Evolutionary conservation across 2,329 filamentous ascomycete genomes (phyloP).

Genomic region (Metarhizium anisopliae): DNA sequence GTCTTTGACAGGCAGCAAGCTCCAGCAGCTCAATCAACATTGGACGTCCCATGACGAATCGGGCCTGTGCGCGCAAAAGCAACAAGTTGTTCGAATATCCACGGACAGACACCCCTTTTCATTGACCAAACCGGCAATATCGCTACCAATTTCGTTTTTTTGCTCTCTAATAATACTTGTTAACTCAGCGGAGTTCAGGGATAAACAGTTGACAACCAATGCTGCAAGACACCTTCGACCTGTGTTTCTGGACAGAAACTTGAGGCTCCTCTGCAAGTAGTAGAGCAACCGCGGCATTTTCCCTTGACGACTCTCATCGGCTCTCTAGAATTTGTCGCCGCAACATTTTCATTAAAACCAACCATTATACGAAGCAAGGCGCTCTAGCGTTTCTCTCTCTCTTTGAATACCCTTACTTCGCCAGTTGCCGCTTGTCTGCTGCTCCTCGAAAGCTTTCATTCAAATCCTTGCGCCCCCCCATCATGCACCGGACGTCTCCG

Average conservation of each 20-base stretch:
- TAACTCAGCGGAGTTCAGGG: neutral
- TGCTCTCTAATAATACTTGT: neutral
- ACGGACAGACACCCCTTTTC: slow-evolving; percentile 1
- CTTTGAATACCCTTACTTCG: neutral
- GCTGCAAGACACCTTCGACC: neutral
- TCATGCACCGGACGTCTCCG: slow-evolving; percentile 9
- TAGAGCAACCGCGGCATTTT: neutral
- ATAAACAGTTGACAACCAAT: neutral
- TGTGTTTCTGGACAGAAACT: neutral
- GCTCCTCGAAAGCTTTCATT: neutral
- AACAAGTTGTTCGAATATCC: neutral
- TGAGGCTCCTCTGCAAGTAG: neutral
- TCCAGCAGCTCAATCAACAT: neutral
- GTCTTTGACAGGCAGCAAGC: neutral
- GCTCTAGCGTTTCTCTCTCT: neutral
- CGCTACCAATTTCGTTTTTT: neutral
- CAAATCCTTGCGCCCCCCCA: neutral
- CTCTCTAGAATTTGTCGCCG: neutral
- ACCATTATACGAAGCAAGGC: neutral
- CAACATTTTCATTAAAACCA: neutral
- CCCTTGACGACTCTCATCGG: neutral
- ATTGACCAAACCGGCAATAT: neutral
- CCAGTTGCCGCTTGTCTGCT: neutral
- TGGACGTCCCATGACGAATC: neutral
- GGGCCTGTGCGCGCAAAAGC: slow-evolving; percentile 1